Conservation (phyloP, 345 rosid species). For the Eucalyptus dawsonii region DNA sequence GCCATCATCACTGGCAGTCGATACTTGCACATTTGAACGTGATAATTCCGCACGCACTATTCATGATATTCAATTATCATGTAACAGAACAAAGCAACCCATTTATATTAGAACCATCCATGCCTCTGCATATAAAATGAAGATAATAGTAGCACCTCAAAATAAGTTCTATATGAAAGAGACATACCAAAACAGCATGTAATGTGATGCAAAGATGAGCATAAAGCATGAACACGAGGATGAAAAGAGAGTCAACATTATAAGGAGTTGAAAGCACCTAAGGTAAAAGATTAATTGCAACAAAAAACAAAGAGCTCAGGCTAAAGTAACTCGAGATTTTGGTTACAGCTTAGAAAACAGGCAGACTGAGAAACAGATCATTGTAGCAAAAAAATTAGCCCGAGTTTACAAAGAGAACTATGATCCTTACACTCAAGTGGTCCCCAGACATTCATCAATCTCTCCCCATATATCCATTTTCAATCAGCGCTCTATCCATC, state of each 20-base stretch:
- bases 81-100: neutral
- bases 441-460: constrained; percentile 28
- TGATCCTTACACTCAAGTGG: constrained; percentile 41
- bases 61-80: neutral
- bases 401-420: constrained; percentile 39
- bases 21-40: neutral
- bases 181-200: neutral
- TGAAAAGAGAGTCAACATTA: neutral
- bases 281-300: constrained; percentile 50
- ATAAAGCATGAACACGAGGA: neutral
- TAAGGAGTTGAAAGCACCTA: constrained; percentile 2
- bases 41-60: neutral
- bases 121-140: neutral
- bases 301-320: constrained; percentile 52
- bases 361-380: constrained; percentile 18
- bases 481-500: constrained; percentile 50
- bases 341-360: constrained; percentile 20
- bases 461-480: constrained; percentile 8
- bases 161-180: neutral
- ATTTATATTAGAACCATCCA: neutral
- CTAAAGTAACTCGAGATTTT: constrained; percentile 33
- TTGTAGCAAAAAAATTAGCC: constrained; percentile 52
- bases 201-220: neutral
- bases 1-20: neutral
- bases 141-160: neutral